Evolutionary conservation across 495 filamentous ascomycete genomes (phyloP), one percentile per base, ranked within the genome.

Genomic region (Choiromyces venosus): DNA sequence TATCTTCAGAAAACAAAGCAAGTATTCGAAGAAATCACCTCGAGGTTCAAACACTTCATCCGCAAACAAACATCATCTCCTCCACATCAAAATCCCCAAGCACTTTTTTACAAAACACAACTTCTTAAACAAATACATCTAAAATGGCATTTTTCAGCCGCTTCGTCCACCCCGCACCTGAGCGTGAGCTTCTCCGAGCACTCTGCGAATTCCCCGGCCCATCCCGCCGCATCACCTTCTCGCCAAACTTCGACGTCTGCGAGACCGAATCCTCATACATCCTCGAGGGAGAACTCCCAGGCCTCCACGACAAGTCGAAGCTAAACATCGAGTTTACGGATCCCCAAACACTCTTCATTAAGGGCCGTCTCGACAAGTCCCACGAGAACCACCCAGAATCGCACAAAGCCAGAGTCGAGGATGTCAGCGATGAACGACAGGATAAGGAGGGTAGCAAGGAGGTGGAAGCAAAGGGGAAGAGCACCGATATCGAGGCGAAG

Each of bases 261-360:
- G 93, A 97, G 83, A 82, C 85, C 3, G 85, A 87, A 40, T 79
- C 88, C 18, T 81, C 80, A 74, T 98, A 94, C 82, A 87, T 94
- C 79, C 89, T 98, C 6, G 89, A 96, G 78, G 93, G 93, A 76
- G 93, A 97, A 82, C 87, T 98, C 0, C 93, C 94, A 0, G 94
- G 94, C 44, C 86, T 93, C 66, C 39, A 68, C 18, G 74, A 80
- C 40, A 79, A 78, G 44, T 44, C 66, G 2, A 89, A 92, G 78
- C 82, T 97, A 74, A 84, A 88, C 69, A 91, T 97, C 78, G 93
- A 96, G 82, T 97, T 97, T 86, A 88, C 87, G 67, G 93, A 97
- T 78, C 82, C 85, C 4, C 86, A 90, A 66, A 96, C 91, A 14
- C 84, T 97, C 4, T 85, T 89, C 67, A 87, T 98, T 81, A 86